phyloP scores from a whole-genome alignment of 2,329 filamentous ascomycete species.

The Elsinoe perseae region DNA sequence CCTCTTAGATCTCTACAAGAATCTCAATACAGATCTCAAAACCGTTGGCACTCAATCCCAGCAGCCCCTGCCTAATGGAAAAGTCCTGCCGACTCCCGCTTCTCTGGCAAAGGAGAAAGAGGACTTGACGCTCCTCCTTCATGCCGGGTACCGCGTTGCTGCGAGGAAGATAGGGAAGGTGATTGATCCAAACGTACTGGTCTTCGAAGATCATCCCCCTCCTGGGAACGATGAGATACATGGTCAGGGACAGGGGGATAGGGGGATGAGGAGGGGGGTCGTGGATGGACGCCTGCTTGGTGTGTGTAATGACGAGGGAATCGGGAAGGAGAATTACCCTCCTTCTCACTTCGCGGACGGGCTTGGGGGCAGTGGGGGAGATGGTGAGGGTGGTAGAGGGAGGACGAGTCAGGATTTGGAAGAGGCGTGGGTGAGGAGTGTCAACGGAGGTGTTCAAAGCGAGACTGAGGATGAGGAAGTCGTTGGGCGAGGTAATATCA shows the following conservation, averaged over 20 bases:
- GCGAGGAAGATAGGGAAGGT: not conserved
- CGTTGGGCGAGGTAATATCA: not conserved
- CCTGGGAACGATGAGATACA: not conserved
- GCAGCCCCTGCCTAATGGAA: not conserved
- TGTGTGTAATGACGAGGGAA: not conserved
- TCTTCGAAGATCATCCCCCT: not conserved
- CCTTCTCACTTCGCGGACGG: not conserved
- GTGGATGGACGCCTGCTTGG: not conserved
- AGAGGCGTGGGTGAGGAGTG: conserved; percentile 23
- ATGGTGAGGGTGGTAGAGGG: not conserved
- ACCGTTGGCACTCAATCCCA: not conserved
- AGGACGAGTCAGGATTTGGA: conserved; percentile 22
- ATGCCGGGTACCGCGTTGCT: not conserved
- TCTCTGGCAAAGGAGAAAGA: not conserved
- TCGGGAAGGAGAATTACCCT: not conserved
- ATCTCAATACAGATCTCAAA: not conserved
- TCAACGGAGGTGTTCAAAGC: not conserved
- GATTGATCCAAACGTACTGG: not conserved
- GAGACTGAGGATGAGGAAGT: not conserved
- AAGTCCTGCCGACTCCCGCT: not conserved
- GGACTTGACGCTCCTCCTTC: not conserved
- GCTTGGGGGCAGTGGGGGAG: not conserved
- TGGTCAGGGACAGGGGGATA: not conserved
- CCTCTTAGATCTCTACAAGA: not conserved
- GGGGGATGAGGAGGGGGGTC: not conserved